Evolutionary conservation across 352 stramenopile genomes (phyloP).

Genomic region (Phytophthora tentaculata): DNA sequence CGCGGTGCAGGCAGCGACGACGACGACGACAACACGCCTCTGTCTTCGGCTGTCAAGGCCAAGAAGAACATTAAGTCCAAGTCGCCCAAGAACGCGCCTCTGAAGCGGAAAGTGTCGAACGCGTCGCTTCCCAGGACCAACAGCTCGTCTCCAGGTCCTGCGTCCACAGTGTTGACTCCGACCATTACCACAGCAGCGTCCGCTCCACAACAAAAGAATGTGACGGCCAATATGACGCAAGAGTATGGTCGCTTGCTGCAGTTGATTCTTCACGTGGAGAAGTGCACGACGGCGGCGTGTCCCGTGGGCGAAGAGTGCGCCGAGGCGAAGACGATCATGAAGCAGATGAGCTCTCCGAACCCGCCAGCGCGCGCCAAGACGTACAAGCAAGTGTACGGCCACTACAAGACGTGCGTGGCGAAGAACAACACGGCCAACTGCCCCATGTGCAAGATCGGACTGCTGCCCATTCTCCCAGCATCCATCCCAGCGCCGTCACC

Average conservation of each 20-base stretch:
- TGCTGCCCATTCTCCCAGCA: conserved; percentile 59
- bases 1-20: conserved; percentile 47
- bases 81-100: conserved; percentile 54
- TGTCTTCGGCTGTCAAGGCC: conserved; percentile 69
- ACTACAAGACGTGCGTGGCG: conserved; percentile 82
- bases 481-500: conserved; percentile 36
- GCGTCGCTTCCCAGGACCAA: conserved; percentile 25
- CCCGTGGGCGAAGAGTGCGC: conserved; percentile 75
- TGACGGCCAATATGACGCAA: conserved; percentile 71
- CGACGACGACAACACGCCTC: conserved; percentile 77
- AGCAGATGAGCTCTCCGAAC: conserved; percentile 75
- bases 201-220: conserved; percentile 47
- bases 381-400: conserved; percentile 85
- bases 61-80: conserved; percentile 74
- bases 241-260: conserved; percentile 88
- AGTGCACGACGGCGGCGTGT: conserved; percentile 69
- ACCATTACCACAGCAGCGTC: too few species aligned
- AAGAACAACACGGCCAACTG: conserved; percentile 86
- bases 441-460: conserved; percentile 86
- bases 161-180: conserved; percentile 22
- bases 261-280: conserved; percentile 87
- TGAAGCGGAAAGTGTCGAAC: conserved; percentile 37
- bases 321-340: conserved; percentile 77
- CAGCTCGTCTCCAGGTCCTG: conserved; percentile 28
- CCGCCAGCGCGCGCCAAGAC: conserved; percentile 79